Base-by-base conservation (phyloP, 257 asterid species). In the Solanum microdontum region DNA sequence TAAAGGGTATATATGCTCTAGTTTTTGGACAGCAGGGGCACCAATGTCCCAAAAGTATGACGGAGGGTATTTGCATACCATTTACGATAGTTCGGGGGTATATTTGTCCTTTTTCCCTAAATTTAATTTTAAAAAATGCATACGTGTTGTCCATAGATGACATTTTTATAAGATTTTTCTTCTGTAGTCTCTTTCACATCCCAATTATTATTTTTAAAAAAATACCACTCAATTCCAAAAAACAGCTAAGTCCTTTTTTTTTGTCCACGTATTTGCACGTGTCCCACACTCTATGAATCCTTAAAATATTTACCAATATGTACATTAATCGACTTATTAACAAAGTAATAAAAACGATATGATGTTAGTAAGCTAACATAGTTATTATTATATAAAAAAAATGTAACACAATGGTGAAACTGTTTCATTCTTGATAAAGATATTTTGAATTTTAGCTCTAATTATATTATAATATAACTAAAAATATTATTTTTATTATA, bases 231-330 rank as follows among this genome's bases (percentile, higher is more conserved):
- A 90, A 93, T 93, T 85, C 84, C 84, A 80, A 43, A 77, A 33
- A 15, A 79, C 37, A 70, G 66, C 66, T 26, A 79, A 69, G 66
- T 83, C 17, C 21, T 2, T 15, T 11, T 24, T 39, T 23, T 33
- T n/a, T 66, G 83, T 84, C 92, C 96, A 91, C 95, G 90, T 89
- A 92, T 87, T 8, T 39, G 88, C 92, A 89, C 91, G 93, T 89
- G 94, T 90, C 88, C 87, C 69, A 17, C 87, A 43, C 40, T 39
- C 87, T 11, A 32, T 74, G 10, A 10, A 74, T 58, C 23, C 76
- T 64, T n/a, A 10, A n/a, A 64, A 64, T 9, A n/a, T 4, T 64
- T 64, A 64, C 30, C 8, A 62, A 62, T 62, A 62, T 62, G 30
- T 10, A n/a, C 32, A n/a, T n/a, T 24, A 1, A 64, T 64, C 15